These are phyloP conservation scores for Trypanosoma boissoni DNA, from an alignment of 208 protist genomes.

Conservation along the genomic window DNA sequence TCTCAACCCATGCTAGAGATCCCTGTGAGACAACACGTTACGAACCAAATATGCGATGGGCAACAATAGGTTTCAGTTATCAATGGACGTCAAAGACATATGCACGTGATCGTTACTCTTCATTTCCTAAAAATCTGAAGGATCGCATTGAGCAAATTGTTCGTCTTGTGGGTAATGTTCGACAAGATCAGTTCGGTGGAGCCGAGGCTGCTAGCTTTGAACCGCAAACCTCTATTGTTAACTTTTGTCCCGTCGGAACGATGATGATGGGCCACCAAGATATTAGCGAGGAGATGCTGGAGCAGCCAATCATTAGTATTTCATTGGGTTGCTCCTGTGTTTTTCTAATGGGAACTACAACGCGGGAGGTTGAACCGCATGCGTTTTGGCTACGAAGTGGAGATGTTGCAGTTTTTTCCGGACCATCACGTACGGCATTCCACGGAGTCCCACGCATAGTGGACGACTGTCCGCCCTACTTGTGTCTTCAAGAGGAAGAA, in stretches of 20 bases:
- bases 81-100: constrained; percentile 86
- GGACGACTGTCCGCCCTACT: constrained; percentile 73
- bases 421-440: constrained; percentile 59
- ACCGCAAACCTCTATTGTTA: constrained; percentile 87
- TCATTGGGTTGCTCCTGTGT: constrained; percentile 79
- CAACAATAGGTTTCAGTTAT: constrained; percentile 87
- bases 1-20: constrained; percentile 71
- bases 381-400: constrained; percentile 80
- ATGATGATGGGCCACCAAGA: constrained; percentile 92
- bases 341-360: constrained; percentile 81
- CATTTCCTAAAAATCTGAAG: constrained; percentile 49
- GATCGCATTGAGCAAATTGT: constrained; percentile 46
- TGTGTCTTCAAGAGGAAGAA: constrained; percentile 45
- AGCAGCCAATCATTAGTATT: constrained; percentile 74
- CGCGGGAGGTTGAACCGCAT: constrained; percentile 61
- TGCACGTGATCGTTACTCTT: constrained; percentile 39
- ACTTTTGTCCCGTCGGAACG: constrained; percentile 83
- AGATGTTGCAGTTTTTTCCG: constrained; percentile 74
- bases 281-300: constrained; percentile 71
- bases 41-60: constrained; percentile 85
- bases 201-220: constrained; percentile 41
- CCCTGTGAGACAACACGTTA: constrained; percentile 59
- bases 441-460: constrained; percentile 80
- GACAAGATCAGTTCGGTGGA: constrained; percentile 30
- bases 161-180: constrained; percentile 31